Base-by-base conservation (phyloP, 164 flowering plant species). In the Protea cynaroides region DNA sequence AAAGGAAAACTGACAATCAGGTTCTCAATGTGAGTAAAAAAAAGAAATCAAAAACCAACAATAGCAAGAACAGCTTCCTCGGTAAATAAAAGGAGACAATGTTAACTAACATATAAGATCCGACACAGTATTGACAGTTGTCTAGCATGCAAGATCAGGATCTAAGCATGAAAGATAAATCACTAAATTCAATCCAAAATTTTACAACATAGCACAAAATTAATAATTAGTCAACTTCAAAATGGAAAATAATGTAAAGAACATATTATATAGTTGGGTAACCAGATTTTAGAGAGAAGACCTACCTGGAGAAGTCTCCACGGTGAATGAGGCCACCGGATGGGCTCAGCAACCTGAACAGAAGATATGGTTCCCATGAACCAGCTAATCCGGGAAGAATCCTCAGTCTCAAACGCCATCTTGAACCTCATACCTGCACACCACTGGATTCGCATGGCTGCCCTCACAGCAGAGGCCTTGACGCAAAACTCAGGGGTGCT, bases 321-420 rank as follows among this genome's bases (percentile, higher is more conserved):
- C 0, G 96, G 98, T 11, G 98, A 94, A 72, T 86, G 81, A 55
- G 98, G 93, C 97, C 97, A 94, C 15, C 81, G 80, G 40, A 84
- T 56, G 21, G 95, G 92, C 25, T 94, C 98, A 51, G 84, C 86
- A 64, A 88, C 92, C 69, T 86, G 96, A 76, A 82, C 95, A 59
- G 85, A 79, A 1, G 95, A 76, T 10, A 94, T 72, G 65, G 97
- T 91, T 29, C 98, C 98, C 96, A 91, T 89, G 72, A 91, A 94
- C 97, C 97, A 94, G 75, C 98, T 94, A 34, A 91, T 91, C 71
- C 97, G 74, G 0, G 96, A 89, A 14, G 97, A 89, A 71, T 91
- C 99, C 81, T 91, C 97, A 0, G 97, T 91, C 67, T 94, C 99
- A 65, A 94, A 94, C 0, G 97, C 78, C 99, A 94, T 94, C 79